phyloP scores from a whole-genome alignment of 805 yeast species.

The Metschnikowia reukaufii region DNA sequence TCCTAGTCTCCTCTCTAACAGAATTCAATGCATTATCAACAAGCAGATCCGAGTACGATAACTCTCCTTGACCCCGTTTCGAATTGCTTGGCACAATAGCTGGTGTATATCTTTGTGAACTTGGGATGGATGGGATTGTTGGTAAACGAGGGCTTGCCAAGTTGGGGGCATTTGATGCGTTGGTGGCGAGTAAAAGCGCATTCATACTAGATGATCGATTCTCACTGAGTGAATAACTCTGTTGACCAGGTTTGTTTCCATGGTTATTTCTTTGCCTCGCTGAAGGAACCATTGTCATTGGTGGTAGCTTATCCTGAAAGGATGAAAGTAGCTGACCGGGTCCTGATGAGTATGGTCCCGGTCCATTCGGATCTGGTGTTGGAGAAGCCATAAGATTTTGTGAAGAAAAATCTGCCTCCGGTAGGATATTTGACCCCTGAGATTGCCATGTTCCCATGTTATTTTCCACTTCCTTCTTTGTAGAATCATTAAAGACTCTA shows the following conservation, averaged over 20 bases:
- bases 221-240: conserved; percentile 4
- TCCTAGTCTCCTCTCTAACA: background rate
- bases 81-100: background rate
- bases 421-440: background rate
- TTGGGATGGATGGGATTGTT: background rate
- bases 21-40: background rate
- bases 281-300: conserved; percentile 10
- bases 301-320: conserved; percentile 16
- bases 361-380: background rate
- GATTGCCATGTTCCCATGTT: background rate
- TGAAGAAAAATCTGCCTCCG: background rate
- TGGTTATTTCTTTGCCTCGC: conserved; percentile 3
- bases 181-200: conserved; percentile 18
- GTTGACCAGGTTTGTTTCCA: background rate
- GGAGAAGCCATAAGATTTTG: background rate
- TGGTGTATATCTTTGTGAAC: background rate
- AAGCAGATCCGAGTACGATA: background rate
- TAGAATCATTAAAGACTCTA: background rate
- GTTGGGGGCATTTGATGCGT: conserved; percentile 1
- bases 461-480: background rate
- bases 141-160: too few relatives aligned
- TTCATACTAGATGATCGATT: conserved; percentile 13
- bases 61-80: conserved; percentile 1
- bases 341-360: background rate
- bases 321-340: conserved; percentile 1